Conservation (phyloP, 108 stramenopile genomes). For the Phaeodactylum tricornutum region DNA sequence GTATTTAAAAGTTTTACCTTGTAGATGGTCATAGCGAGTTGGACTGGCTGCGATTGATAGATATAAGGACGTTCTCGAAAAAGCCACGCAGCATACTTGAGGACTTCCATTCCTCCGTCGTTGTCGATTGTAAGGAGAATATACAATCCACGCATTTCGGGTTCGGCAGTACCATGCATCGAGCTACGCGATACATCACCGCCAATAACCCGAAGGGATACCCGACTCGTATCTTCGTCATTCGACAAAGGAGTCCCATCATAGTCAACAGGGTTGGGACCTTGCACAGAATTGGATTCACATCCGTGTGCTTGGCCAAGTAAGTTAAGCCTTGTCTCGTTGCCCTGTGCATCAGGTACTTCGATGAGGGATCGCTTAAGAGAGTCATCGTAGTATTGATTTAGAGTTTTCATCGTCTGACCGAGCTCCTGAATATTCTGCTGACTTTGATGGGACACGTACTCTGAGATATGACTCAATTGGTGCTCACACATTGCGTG, state of each 20-base stretch:
- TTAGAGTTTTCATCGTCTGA: conserved; percentile 83
- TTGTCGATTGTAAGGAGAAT: conserved; percentile 81
- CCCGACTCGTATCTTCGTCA: conserved; percentile 16
- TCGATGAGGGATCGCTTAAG: conserved; percentile 51
- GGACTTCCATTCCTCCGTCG: conserved; percentile 88
- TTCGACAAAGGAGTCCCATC: conserved; percentile 57
- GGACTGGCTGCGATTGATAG: conserved; percentile 73
- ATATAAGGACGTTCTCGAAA: conserved; percentile 52
- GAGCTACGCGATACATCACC: conserved; percentile 17
- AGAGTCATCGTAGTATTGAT: conserved; percentile 77
- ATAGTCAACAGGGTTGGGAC: conserved; percentile 56
- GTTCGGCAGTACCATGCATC: conserved; percentile 73
- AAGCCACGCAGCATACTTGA: conserved; percentile 70
- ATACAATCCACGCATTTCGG: conserved; percentile 78
- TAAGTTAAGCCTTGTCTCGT: conserved; percentile 14
- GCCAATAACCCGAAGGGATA: conserved; percentile 54
- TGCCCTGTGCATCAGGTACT: conserved; percentile 30
- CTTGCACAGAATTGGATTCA: conserved; percentile 43
- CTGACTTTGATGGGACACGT: conserved; percentile 73
- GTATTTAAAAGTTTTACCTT: conserved; percentile 28
- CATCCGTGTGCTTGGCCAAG: conserved; percentile 40
- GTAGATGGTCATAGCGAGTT: conserved; percentile 74
- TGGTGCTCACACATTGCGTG: conserved; percentile 86
- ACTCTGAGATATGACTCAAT: conserved; percentile 74
- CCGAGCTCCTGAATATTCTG: conserved; percentile 85